Percentiles rank a stretch among this genome's conserved stretches.
phyloP scores from a whole-genome alignment of 2,329 filamentous ascomycete genomes.

The Ophiocordyceps camponoti-floridani region DNA sequence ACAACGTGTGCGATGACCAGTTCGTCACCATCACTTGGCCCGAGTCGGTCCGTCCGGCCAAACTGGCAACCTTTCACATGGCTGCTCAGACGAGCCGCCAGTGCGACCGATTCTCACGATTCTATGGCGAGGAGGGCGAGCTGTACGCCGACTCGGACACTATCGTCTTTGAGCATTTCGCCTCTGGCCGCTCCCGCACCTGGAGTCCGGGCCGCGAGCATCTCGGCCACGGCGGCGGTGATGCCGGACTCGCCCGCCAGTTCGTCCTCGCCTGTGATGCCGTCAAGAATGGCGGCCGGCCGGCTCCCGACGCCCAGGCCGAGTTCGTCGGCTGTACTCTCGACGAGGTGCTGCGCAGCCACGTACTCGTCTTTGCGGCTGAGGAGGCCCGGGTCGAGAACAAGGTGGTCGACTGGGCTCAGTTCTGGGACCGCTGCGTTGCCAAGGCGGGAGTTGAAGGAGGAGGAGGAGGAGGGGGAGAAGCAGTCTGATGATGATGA shows the following conservation, averaged over 20 bases:
- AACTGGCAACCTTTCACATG: constrained; percentile 88
- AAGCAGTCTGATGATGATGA: too few relatives aligned
- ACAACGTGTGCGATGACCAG: constrained; percentile 88
- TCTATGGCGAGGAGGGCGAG: constrained; percentile 79
- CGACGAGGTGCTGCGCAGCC: constrained; percentile 75
- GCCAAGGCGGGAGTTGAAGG: not conserved
- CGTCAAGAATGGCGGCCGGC: constrained; percentile 54
- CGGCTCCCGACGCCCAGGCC: constrained; percentile 52
- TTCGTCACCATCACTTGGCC: constrained; percentile 79
- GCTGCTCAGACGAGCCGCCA: constrained; percentile 75
- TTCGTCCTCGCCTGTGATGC: constrained; percentile 70
- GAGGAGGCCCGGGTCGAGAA: constrained; percentile 62
- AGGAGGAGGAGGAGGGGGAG: too few relatives aligned
- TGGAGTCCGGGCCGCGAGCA: constrained; percentile 15
- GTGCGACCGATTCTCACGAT: constrained; percentile 66
- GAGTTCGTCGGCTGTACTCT: constrained; percentile 64
- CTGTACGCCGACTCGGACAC: constrained; percentile 65
- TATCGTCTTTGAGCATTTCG: constrained; percentile 53
- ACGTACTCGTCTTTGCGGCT: constrained; percentile 85
- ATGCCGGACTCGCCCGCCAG: constrained; percentile 49
- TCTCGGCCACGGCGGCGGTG: constrained; percentile 21
- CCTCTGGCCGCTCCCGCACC: constrained; percentile 14
- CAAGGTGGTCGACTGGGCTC: constrained; percentile 54
- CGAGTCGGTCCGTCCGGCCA: constrained; percentile 47
- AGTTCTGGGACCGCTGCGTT: constrained; percentile 48